Evolutionary conservation across 441 rosid species (phyloP).

Genomic region (Pelargonium citronellum): DNA sequence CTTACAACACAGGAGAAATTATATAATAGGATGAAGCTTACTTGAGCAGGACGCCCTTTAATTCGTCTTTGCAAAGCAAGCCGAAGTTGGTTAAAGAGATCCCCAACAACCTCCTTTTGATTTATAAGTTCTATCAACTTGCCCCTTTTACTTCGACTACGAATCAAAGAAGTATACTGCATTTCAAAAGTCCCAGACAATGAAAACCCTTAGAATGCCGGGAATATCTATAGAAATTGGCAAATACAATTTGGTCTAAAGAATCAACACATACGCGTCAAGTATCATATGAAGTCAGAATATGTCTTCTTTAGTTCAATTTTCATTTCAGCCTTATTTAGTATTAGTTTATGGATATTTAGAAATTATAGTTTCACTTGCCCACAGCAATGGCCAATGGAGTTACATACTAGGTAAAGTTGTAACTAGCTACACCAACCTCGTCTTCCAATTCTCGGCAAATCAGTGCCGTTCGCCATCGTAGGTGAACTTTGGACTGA

Average conservation of each 20-base stretch:
- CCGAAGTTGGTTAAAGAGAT: constrained; percentile 90
- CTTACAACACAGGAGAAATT: constrained; percentile 10
- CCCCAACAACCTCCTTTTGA: constrained; percentile 84
- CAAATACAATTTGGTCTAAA: background rate
- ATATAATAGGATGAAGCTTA: constrained; percentile 33
- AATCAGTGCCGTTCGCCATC: constrained; percentile 95
- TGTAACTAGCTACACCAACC: constrained; percentile 34
- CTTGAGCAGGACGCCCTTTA: constrained; percentile 84
- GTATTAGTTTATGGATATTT: background rate
- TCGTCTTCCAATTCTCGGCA: constrained; percentile 95
- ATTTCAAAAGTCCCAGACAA: constrained; percentile 16
- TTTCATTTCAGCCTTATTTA: background rate
- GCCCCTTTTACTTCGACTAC: constrained; percentile 58
- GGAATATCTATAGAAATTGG: background rate
- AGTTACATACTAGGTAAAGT: background rate
- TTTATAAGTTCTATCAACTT: constrained; percentile 71
- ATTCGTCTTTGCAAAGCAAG: constrained; percentile 79
- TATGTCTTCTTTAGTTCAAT: background rate
- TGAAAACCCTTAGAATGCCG: background rate
- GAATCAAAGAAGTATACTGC: constrained; percentile 80
- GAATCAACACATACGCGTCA: background rate
- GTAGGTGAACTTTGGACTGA: constrained; percentile 81
- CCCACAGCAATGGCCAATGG: background rate
- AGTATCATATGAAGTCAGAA: background rate
- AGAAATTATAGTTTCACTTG: background rate